Evolutionary conservation across 768 basidiomycete species (phyloP).

Genomic region (Dictyophora rubrovolvata): DNA sequence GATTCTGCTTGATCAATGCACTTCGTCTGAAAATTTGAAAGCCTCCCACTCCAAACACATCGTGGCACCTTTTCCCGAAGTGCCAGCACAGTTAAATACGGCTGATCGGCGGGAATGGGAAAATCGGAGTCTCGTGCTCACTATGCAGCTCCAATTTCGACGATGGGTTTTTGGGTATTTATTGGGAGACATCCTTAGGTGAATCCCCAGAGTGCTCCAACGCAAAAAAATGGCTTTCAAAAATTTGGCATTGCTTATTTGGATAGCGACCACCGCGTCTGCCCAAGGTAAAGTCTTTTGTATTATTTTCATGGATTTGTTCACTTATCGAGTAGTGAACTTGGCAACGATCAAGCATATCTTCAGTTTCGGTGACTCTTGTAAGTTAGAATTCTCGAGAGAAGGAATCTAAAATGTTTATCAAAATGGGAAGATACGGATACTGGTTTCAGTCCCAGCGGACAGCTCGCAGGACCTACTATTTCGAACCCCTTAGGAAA

Average conservation of each 20-base stretch:
- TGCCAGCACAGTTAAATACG: neutral
- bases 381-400: neutral
- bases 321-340: neutral
- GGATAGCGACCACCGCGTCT: neutral
- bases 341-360: neutral
- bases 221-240: neutral
- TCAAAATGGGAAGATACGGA: neutral
- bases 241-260: neutral
- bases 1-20: neutral
- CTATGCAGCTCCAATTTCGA: neutral
- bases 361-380: neutral
- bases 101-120: neutral
- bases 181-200: neutral
- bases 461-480: neutral
- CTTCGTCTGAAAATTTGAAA: neutral
- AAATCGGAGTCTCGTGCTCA: neutral
- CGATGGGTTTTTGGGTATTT: neutral
- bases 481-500: neutral
- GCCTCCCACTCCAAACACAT: neutral
- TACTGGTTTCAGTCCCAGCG: neutral
- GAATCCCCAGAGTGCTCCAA: neutral
- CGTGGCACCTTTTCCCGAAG: neutral
- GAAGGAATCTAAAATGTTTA: no score
- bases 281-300: neutral
- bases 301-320: neutral